These are phyloP conservation scores for Calocybe gangraenosa DNA, from an alignment of 768 basidiomycete species.

Conservation along the genomic window DNA sequence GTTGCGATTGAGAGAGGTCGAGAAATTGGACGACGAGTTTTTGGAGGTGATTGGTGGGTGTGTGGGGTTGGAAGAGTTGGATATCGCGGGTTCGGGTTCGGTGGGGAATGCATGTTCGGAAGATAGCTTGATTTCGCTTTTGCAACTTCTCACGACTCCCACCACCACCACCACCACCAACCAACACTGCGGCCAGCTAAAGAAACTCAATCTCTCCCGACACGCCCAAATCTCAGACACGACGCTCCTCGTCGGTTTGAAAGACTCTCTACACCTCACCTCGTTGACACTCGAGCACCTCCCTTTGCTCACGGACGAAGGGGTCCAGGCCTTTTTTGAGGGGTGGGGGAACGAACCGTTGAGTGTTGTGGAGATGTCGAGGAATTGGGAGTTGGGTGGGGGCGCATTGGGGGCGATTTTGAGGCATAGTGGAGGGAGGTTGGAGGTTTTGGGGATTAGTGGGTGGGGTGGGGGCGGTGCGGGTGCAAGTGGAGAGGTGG, in stretches of 20 bases:
- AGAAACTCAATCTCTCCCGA: slow-evolving; percentile 66
- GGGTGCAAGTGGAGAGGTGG: too few relatives aligned
- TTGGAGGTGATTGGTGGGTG: slow-evolving; percentile 30
- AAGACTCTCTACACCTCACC: slow-evolving; percentile 41
- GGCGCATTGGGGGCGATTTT: slow-evolving; percentile 61
- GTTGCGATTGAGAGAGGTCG: slow-evolving; percentile 78
- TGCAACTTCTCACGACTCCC: too few relatives aligned
- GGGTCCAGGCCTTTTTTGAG: slow-evolving; percentile 65
- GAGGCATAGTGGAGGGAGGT: slow-evolving; percentile 54
- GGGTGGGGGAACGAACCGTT: slow-evolving; percentile 55
- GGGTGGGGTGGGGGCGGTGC: slow-evolving; percentile 69
- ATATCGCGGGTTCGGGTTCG: slow-evolving; percentile 60
- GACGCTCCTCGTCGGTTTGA: slow-evolving; percentile 60
- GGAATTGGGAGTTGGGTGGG: slow-evolving; percentile 51
- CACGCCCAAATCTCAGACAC: slow-evolving; percentile 58
- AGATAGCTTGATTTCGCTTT: slow-evolving; percentile 48
- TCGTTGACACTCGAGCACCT: slow-evolving; percentile 54
- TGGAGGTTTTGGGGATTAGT: slow-evolving; percentile 69
- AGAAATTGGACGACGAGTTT: slow-evolving; percentile 63
- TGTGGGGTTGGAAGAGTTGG: slow-evolving; percentile 49
- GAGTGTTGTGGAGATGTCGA: slow-evolving; percentile 51
- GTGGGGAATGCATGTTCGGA: slow-evolving; percentile 45
- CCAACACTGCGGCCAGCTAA: too few relatives aligned
- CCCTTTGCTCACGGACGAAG: slow-evolving; percentile 63
- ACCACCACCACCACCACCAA: too few relatives aligned